phyloP scores from a whole-genome alignment of 2,329 filamentous ascomycete species.

The Fusarium devonianum region DNA sequence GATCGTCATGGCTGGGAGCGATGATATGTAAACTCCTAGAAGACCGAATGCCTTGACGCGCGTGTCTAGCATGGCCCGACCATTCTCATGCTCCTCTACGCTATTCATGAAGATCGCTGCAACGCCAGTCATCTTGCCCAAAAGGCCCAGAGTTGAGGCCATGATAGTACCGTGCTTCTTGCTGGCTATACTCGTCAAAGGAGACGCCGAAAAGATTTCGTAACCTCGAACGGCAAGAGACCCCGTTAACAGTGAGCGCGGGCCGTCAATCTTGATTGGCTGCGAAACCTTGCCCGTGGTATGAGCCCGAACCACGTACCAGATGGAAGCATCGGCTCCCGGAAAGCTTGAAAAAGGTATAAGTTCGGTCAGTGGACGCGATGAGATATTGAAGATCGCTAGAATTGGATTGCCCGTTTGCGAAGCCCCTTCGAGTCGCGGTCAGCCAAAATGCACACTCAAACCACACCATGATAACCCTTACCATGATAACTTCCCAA shows the following conservation, averaged over 20 bases:
- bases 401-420: constrained; percentile 78
- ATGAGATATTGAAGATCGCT: constrained; percentile 83
- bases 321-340: constrained; percentile 63
- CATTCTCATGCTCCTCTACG: constrained; percentile 61
- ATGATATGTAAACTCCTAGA: constrained; percentile 80
- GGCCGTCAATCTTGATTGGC: constrained; percentile 54
- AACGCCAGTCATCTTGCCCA: constrained; percentile 89
- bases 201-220: constrained; percentile 82
- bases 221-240: constrained; percentile 72
- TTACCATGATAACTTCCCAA: constrained; percentile 79
- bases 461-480: constrained; percentile 5
- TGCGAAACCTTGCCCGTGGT: constrained; percentile 67
- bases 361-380: constrained; percentile 69
- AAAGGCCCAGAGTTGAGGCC: constrained; percentile 76
- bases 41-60: constrained; percentile 81
- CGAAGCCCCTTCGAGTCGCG: constrained; percentile 49
- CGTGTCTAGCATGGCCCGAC: constrained; percentile 69
- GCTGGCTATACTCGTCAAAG: constrained; percentile 65
- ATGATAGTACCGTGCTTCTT: constrained; percentile 48
- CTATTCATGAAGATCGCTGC: constrained; percentile 75
- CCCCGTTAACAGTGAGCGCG: constrained; percentile 64
- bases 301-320: constrained; percentile 80
- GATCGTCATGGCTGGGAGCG: constrained; percentile 66
- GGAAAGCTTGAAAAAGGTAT: constrained; percentile 76
- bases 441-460: constrained; percentile 9